Conservation (phyloP, 345 rosid genomes). For the Citrus sp. region DNA sequence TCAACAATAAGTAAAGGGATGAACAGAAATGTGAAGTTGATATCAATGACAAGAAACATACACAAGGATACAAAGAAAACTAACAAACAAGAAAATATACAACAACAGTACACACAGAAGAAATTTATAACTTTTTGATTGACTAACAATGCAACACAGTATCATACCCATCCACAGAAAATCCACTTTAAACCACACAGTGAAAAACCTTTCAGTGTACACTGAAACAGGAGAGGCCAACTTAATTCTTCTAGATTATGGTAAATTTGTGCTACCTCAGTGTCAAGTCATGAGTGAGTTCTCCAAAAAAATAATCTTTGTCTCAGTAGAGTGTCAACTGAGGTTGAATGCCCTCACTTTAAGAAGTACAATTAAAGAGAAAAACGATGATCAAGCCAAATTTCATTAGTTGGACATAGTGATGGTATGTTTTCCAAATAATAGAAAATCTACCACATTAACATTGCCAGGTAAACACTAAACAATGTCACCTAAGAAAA, state of each 20-base stretch:
- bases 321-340: neutral
- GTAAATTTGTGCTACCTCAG: neutral
- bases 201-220: neutral
- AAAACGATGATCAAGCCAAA: neutral
- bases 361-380: neutral
- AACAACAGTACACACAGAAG: neutral
- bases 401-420: neutral
- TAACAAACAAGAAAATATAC: neutral
- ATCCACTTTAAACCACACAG: neutral
- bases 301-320: neutral
- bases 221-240: neutral
- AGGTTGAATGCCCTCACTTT: neutral
- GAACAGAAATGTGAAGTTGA: neutral
- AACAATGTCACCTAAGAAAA: neutral
- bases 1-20: conserved; percentile 7
- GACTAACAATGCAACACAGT: neutral
- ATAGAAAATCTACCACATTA: neutral
- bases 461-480: neutral
- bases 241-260: neutral
- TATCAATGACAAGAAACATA: neutral
- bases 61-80: neutral
- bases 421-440: neutral
- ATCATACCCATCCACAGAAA: neutral
- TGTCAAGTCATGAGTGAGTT: neutral
- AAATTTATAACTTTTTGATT: neutral